These are phyloP conservation scores for Adansonia rubrostipa DNA, from an alignment of 441 rosid genomes.

Conservation along the genomic window DNA sequence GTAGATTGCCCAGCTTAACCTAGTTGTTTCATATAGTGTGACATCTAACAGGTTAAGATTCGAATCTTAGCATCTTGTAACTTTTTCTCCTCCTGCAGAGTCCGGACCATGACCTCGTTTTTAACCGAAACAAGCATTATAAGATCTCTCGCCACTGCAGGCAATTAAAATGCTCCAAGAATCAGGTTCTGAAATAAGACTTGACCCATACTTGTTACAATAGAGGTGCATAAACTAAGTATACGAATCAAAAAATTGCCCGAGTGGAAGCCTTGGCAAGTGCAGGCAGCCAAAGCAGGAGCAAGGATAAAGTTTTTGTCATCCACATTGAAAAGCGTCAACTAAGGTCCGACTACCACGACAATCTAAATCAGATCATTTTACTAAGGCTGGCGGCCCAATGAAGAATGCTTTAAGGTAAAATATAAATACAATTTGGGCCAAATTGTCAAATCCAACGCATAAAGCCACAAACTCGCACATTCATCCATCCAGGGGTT, in stretches of 20 bases:
- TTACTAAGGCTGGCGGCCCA: not conserved
- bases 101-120: too few species aligned
- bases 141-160: slow-evolving; percentile 88
- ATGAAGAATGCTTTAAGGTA: not conserved
- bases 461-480: not conserved
- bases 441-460: not conserved
- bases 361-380: not conserved
- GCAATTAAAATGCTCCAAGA: slow-evolving; percentile 70
- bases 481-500: not conserved
- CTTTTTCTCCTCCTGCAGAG: slow-evolving; percentile 21
- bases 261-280: not conserved
- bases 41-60: too few species aligned
- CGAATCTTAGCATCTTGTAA: not conserved
- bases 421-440: not conserved
- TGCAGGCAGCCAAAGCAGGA: slow-evolving; percentile 18
- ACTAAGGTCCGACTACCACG: slow-evolving; percentile 19
- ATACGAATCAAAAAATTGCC: not conserved
- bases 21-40: too few species aligned
- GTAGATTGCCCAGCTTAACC: not conserved
- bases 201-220: slow-evolving; percentile 70
- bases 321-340: slow-evolving; percentile 3
- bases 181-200: slow-evolving; percentile 58
- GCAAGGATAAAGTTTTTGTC: too few species aligned
- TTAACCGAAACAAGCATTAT: too few species aligned
- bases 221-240: slow-evolving; percentile 30